A percentile compares a stretch with the other conserved stretches of the same genome.
phyloP scores from a whole-genome alignment of 1,284 basidiomycete genomes.

The Microbotryum intermedium region DNA sequence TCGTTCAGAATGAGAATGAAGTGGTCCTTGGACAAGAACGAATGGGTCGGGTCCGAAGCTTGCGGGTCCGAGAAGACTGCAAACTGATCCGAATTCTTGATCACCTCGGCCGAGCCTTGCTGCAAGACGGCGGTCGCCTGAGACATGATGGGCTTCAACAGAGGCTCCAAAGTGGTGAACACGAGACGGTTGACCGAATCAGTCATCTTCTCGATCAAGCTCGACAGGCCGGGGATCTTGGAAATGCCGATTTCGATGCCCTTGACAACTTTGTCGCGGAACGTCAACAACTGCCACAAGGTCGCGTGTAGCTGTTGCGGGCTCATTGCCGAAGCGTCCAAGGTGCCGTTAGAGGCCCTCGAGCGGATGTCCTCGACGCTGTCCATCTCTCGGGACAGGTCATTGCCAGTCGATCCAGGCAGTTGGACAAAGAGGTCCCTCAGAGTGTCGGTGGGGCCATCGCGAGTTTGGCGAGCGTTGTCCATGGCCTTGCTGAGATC shows the following conservation, averaged over 20 bases:
- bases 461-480: conserved; percentile 38
- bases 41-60: conserved; percentile 38
- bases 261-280: conserved; percentile 72
- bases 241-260: conserved; percentile 77
- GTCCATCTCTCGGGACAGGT: conserved; percentile 61
- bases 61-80: conserved; percentile 34
- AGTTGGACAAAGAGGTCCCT: conserved; percentile 39
- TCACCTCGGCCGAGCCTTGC: conserved; percentile 36
- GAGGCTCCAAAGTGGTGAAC: conserved; percentile 39
- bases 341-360: conserved; percentile 47
- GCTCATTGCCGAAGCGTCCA: conserved; percentile 63
- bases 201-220: conserved; percentile 71
- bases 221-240: conserved; percentile 50
- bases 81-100: conserved; percentile 34
- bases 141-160: conserved; percentile 23
- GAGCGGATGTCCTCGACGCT: conserved; percentile 60
- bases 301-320: conserved; percentile 78
- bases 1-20: conserved; percentile 33
- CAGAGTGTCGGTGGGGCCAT: conserved; percentile 19
- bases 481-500: conserved; percentile 75
- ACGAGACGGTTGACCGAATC: conserved; percentile 48
- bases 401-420: conserved; percentile 48
- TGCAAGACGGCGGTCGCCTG: conserved; percentile 37
- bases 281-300: conserved; percentile 76
- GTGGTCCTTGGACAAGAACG: conserved; percentile 34